Conservation (phyloP, 805 yeast species). For the Brettanomyces anomalus region DNA sequence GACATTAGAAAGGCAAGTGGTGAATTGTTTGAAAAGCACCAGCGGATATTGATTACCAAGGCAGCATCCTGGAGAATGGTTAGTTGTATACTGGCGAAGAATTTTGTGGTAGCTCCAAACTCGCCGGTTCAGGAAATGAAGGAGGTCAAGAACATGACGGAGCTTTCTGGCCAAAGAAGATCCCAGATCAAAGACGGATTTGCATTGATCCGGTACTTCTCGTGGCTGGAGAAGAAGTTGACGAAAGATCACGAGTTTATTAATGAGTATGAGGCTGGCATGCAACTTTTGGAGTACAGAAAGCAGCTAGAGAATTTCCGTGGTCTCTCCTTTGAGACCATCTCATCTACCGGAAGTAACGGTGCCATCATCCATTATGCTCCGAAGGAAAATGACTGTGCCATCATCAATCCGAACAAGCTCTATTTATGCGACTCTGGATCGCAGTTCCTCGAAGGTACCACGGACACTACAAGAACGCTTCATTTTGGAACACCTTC, state of each 20-base stretch:
- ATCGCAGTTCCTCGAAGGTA: slow-evolving; percentile 53
- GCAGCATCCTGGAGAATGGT: slow-evolving; percentile 63
- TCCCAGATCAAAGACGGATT: slow-evolving; percentile 54
- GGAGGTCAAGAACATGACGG: slow-evolving; percentile 40
- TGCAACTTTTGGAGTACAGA: slow-evolving; percentile 48
- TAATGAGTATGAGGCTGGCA: slow-evolving; percentile 60
- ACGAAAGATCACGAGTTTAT: slow-evolving; percentile 34
- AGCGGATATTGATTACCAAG: slow-evolving; percentile 41
- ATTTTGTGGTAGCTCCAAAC: slow-evolving; percentile 29
- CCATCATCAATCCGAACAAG: slow-evolving; percentile 42
- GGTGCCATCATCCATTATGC: slow-evolving; percentile 72
- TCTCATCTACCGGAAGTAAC: slow-evolving; percentile 67
- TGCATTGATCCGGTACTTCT: slow-evolving; percentile 42
- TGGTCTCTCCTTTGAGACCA: slow-evolving; percentile 67
- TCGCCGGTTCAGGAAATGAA: slow-evolving; percentile 53
- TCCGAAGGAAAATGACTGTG: slow-evolving; percentile 37
- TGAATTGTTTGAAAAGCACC: slow-evolving; percentile 8
- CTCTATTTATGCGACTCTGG: slow-evolving; percentile 53
- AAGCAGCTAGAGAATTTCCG: slow-evolving; percentile 40
- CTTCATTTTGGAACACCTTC: slow-evolving; percentile 43
- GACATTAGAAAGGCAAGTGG: slow-evolving; percentile 31
- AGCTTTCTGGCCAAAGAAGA: slow-evolving; percentile 39
- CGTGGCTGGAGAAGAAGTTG: slow-evolving; percentile 49
- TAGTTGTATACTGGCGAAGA: slow-evolving; percentile 34
- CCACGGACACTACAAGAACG: slow-evolving; percentile 59